Conservation (phyloP, 192 early-diverging fungal genomes). For the Coemansia sp. region DNA sequence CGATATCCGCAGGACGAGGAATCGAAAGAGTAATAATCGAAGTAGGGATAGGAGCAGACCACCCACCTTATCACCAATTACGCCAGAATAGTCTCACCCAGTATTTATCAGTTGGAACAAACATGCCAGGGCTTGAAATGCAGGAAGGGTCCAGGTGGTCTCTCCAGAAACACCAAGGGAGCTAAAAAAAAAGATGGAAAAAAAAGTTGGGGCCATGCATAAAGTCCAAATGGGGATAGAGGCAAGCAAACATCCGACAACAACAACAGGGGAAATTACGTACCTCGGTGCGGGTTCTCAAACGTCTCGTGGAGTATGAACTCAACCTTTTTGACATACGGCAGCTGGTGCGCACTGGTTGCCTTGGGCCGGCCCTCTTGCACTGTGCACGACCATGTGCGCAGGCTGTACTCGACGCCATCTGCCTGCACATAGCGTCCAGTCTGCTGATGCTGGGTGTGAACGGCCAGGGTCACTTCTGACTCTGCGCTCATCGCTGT, state of each 20-base stretch:
- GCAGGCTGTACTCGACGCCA: constrained; percentile 44
- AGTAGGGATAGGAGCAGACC: not conserved
- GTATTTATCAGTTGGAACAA: not conserved
- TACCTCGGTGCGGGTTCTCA: constrained; percentile 45
- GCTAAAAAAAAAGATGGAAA: not conserved
- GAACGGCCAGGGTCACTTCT: constrained; percentile 32
- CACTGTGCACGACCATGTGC: constrained; percentile 47
- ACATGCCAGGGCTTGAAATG: not conserved
- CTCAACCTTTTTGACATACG: constrained; percentile 47
- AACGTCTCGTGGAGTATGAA: constrained; percentile 55
- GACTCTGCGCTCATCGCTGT: constrained; percentile 22
- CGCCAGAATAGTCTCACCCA: not conserved
- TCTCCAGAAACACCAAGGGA: not conserved
- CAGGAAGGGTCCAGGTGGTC: not conserved
- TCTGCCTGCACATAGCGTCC: constrained; percentile 20
- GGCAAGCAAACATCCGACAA: not conserved
- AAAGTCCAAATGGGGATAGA: not conserved
- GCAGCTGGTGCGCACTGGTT: constrained; percentile 27
- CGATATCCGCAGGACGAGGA: not conserved
- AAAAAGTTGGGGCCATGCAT: not conserved
- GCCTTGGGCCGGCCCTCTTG: constrained; percentile 38
- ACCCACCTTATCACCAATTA: not conserved
- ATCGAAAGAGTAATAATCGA: not conserved
- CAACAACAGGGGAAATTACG: constrained; percentile 7
- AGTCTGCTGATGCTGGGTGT: constrained; percentile 37